Evolutionary conservation across 2,329 filamentous ascomycete genomes (phyloP).

Genomic region (Penicillium occitanis): DNA sequence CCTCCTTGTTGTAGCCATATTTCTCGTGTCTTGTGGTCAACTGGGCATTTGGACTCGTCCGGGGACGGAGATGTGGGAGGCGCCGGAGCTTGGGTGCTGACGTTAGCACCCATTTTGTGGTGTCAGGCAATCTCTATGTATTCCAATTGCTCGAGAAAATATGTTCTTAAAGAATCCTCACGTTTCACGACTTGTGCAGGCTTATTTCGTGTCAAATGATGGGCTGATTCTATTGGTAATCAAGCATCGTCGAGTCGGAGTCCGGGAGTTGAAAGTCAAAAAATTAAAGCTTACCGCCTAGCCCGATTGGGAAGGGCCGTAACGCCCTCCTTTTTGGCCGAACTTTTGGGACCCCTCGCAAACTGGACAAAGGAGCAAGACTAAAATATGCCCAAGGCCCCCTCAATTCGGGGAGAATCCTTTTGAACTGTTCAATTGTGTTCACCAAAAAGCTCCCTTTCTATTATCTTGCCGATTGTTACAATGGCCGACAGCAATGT

Average conservation of each 20-base stretch:
- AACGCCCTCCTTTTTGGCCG: slow-evolving; percentile 1
- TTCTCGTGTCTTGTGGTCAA: slow-evolving; percentile 85
- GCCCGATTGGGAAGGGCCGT: not conserved
- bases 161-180: not conserved
- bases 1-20: slow-evolving; percentile 68
- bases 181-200: not conserved
- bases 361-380: not conserved
- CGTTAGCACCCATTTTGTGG: slow-evolving; percentile 38
- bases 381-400: not conserved
- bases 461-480: not conserved
- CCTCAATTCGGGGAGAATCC: not conserved
- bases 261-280: not conserved
- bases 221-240: slow-evolving; percentile 22
- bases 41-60: slow-evolving; percentile 64
- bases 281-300: slow-evolving; percentile 8
- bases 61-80: slow-evolving; percentile 24
- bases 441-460: not conserved
- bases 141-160: not conserved
- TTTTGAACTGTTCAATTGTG: not conserved
- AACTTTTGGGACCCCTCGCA: slow-evolving; percentile 2
- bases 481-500: slow-evolving; percentile 52
- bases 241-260: slow-evolving; percentile 1
- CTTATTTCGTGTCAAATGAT: slow-evolving; percentile 7
- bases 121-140: not conserved
- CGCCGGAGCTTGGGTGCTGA: slow-evolving; percentile 33